phyloP scores from a whole-genome alignment of 352 stramenopile genomes.

The Globisporangium abappressorium region DNA sequence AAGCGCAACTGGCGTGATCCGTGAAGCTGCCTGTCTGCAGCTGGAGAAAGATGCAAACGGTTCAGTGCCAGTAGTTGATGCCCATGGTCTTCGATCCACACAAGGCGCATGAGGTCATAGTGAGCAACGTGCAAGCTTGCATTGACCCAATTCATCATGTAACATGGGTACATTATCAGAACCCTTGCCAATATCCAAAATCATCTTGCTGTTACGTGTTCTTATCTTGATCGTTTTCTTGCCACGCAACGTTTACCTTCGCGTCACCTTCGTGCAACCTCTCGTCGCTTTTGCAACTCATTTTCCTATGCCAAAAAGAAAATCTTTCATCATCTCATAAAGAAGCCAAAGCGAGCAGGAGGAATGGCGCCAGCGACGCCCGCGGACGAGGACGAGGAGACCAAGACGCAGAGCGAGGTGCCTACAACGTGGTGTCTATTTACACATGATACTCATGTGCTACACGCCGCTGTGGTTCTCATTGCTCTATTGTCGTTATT shows the following conservation, averaged over 20 bases:
- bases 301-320: neutral
- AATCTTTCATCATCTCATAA: conserved; percentile 1
- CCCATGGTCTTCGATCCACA: too few species aligned
- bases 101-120: too few species aligned
- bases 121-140: too few species aligned
- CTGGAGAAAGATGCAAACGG: too few species aligned
- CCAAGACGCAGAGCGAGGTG: conserved; percentile 12
- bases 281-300: conserved; percentile 6
- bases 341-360: neutral
- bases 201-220: neutral
- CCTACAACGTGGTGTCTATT: neutral
- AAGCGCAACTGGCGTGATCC: too few species aligned
- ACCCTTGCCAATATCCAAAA: neutral
- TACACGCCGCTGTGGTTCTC: neutral
- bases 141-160: neutral
- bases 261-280: conserved; percentile 12
- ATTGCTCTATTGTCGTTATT: neutral
- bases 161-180: neutral
- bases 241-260: neutral
- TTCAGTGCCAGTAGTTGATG: too few species aligned
- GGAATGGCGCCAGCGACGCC: conserved; percentile 11
- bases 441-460: neutral
- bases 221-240: neutral
- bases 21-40: too few species aligned
- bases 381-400: conserved; percentile 11